phyloP scores from a whole-genome alignment of 179 eudicot species.

The Gypsophila paniculata region DNA sequence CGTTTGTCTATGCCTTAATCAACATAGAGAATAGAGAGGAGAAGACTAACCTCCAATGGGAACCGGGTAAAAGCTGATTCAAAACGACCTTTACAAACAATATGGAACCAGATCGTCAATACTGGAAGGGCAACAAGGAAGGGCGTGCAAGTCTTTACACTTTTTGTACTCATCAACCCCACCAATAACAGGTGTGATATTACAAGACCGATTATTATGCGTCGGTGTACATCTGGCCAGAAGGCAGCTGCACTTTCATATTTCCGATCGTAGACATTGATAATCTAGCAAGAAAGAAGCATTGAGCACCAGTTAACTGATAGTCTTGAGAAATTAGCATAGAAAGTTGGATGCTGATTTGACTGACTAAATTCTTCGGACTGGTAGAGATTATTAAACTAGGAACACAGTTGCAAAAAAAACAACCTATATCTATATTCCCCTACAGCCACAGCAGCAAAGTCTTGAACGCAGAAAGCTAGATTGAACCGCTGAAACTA shows the following conservation, averaged over 20 bases:
- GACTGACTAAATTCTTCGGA: too few species aligned
- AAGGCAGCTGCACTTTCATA: conserved; percentile 85
- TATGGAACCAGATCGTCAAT: conserved; percentile 78
- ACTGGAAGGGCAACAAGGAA: conserved; percentile 64
- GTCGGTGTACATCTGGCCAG: conserved; percentile 91
- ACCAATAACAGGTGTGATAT: conserved; percentile 71
- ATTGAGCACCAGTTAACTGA: background rate
- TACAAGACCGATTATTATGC: conserved; percentile 58
- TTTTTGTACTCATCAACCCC: conserved; percentile 58
- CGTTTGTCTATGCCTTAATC: background rate
- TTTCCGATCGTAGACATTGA: conserved; percentile 77
- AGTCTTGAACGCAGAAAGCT: background rate
- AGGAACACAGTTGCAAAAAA: too few species aligned
- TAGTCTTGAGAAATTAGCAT: background rate
- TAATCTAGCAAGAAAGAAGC: conserved; percentile 50
- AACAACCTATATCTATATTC: too few species aligned
- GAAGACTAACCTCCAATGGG: conserved; percentile 68
- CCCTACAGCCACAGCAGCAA: background rate
- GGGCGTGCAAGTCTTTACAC: conserved; percentile 43
- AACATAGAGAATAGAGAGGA: background rate
- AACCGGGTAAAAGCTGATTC: conserved; percentile 66
- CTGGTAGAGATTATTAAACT: too few species aligned
- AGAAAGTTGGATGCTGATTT: background rate
- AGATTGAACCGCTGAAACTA: background rate
- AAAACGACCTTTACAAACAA: conserved; percentile 77